A percentile compares a stretch with the other conserved stretches of the same genome.
These are phyloP conservation scores for Monascus ruber DNA, from an alignment of 2,329 filamentous ascomycete genomes.

Conservation along the genomic window DNA sequence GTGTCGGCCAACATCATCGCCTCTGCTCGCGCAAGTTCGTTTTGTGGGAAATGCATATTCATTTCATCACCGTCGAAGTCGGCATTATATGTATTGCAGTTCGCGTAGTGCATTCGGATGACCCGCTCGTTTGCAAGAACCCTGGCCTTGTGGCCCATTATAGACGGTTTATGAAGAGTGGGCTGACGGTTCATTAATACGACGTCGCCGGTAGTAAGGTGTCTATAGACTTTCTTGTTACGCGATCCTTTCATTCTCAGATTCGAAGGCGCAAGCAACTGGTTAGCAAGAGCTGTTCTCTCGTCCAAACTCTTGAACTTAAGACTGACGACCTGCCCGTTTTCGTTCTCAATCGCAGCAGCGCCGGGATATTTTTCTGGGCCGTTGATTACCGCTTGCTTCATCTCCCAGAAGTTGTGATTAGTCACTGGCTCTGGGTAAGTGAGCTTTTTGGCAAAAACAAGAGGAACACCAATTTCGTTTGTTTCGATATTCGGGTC, in stretches of 20 bases:
- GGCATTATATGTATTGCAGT: constrained; percentile 98
- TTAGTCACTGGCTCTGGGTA: constrained; percentile 96
- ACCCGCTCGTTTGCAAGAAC: constrained; percentile 92
- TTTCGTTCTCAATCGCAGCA: constrained; percentile 88
- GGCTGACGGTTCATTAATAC: constrained; percentile 98
- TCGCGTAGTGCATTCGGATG: constrained; percentile 98
- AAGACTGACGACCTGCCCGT: constrained; percentile 79
- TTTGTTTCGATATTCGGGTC: constrained; percentile 99
- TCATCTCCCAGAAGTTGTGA: constrained; percentile 92
- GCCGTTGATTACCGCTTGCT: constrained; percentile 92
- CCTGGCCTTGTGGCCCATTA: constrained; percentile 92
- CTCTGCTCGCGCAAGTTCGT: constrained; percentile 85
- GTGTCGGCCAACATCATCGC: constrained; percentile 90
- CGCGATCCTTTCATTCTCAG: constrained; percentile 61
- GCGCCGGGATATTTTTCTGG: constrained; percentile 90
- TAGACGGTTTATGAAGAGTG: constrained; percentile 94
- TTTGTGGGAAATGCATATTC: constrained; percentile 99
- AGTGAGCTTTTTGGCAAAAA: constrained; percentile 90
- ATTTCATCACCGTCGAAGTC: constrained; percentile 99
- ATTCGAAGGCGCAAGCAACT: constrained; percentile 75
- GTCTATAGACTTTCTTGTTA: constrained; percentile 93
- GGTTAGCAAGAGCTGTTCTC: constrained; percentile 78
- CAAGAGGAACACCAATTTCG: constrained; percentile 95
- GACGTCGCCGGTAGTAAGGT: constrained; percentile 91
- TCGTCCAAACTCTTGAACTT: constrained; percentile 82